Percentiles rank a stretch among this genome's conserved stretches.
These are phyloP conservation scores for Oryza punctata DNA, from an alignment of 176 grass and related monocot species.

Conservation along the genomic window DNA sequence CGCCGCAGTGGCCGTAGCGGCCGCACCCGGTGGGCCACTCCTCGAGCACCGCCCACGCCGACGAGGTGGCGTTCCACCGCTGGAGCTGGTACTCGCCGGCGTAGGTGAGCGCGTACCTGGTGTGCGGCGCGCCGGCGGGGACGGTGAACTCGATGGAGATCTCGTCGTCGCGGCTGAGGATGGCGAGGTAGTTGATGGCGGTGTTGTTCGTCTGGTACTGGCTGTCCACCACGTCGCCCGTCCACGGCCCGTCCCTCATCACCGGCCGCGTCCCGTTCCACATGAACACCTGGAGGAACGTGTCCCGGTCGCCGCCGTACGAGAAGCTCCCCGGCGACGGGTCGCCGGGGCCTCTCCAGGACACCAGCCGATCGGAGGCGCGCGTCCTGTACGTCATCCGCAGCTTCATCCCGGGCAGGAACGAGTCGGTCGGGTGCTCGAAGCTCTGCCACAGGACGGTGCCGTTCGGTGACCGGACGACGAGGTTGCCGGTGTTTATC, in stretches of 20 bases:
- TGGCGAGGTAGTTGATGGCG: not conserved
- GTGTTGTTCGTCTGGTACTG: not conserved
- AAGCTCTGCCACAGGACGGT: slow-evolving; percentile 45
- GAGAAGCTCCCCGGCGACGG: slow-evolving; percentile 47
- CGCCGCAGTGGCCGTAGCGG: slow-evolving; percentile 34
- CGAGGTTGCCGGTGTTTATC: slow-evolving; percentile 43
- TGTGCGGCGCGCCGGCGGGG: slow-evolving; percentile 6
- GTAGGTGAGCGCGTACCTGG: slow-evolving; percentile 23
- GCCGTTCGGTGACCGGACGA: not conserved
- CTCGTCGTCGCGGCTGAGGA: not conserved
- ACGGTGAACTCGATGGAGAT: not conserved
- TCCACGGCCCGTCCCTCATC: slow-evolving; percentile 35
- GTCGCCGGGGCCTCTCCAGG: slow-evolving; percentile 41
- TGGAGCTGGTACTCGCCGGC: slow-evolving; percentile 6
- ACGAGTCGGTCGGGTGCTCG: slow-evolving; percentile 44
- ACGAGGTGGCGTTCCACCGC: not conserved
- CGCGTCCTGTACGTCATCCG: not conserved
- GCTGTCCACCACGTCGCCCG: not conserved
- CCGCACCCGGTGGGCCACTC: slow-evolving; percentile 26
- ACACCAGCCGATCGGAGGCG: not conserved
- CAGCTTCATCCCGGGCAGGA: slow-evolving; percentile 48
- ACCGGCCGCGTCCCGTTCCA: slow-evolving; percentile 34
- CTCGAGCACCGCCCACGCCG: not conserved
- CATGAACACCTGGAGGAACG: slow-evolving; percentile 31
- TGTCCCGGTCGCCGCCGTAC: slow-evolving; percentile 45